phyloP scores from a whole-genome alignment of 495 filamentous ascomycete genomes.

The Lasiosphaeria miniovina region DNA sequence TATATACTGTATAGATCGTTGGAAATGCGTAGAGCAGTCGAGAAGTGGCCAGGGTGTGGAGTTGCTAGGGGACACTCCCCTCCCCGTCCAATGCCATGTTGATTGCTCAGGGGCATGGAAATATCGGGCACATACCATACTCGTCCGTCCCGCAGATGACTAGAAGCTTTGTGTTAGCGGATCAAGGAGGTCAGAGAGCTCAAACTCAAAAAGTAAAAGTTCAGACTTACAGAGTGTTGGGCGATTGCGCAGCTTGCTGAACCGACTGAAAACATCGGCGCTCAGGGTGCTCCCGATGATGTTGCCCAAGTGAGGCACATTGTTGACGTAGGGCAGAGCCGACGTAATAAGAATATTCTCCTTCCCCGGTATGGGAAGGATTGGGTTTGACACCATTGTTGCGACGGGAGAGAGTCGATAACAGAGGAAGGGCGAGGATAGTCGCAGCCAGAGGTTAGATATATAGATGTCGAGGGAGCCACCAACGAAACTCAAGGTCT shows the following conservation, averaged over 20 bases:
- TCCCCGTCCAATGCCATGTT: neutral
- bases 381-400: conserved; percentile 16
- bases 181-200: too few species aligned
- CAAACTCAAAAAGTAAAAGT: conserved; percentile 3
- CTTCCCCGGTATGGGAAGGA: conserved; percentile 46
- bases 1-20: neutral
- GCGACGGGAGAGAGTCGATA: neutral
- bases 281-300: conserved; percentile 85
- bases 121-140: conserved; percentile 21
- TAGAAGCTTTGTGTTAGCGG: neutral
- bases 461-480: too few species aligned
- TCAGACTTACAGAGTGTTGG: conserved; percentile 36
- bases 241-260: conserved; percentile 37
- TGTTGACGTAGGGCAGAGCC: conserved; percentile 88
- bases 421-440: too few species aligned
- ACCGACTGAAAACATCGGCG: conserved; percentile 62
- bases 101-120: neutral
- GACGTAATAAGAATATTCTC: conserved; percentile 58
- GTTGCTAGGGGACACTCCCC: neutral
- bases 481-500: too few species aligned
- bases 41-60: neutral
- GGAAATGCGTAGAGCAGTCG: neutral
- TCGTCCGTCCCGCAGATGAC: conserved; percentile 70
- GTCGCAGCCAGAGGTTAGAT: too few species aligned
- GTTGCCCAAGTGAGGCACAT: conserved; percentile 93